These are phyloP conservation scores for Ampelocalamus luodianensis DNA, from an alignment of 176 grass and related monocot genomes.

Conservation along the genomic window DNA sequence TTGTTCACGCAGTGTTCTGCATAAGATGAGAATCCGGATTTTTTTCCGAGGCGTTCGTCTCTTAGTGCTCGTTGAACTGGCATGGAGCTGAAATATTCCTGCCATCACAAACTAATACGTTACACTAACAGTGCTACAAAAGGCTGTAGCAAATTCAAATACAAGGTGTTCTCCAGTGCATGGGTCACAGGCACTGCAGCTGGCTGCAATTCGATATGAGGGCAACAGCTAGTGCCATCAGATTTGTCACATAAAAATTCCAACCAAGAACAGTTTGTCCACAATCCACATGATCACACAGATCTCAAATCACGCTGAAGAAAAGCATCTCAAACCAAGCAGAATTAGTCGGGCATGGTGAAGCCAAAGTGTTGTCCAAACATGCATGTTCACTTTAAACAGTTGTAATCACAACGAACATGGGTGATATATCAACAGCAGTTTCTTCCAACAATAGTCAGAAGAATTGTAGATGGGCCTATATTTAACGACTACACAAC, in stretches of 20 bases:
- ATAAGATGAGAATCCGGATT: too few species aligned
- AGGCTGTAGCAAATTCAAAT: background rate
- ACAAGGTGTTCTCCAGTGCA: background rate
- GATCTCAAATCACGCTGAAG: background rate
- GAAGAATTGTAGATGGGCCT: slow-evolving; percentile 27
- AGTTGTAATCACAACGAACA: background rate
- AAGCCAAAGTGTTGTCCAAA: background rate
- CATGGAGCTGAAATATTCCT: background rate
- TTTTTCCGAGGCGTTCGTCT: background rate
- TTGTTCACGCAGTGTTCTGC: too few species aligned
- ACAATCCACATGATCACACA: background rate
- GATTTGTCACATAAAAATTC: background rate
- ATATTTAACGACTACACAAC: slow-evolving; percentile 12
- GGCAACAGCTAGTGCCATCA: background rate
- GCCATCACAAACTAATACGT: background rate
- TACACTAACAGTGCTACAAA: background rate
- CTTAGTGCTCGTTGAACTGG: background rate
- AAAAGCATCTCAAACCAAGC: background rate
- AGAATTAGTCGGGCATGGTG: background rate
- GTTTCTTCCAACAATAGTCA: background rate
- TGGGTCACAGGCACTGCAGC: background rate
- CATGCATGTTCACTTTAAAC: slow-evolving; percentile 20
- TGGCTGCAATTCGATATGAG: background rate
- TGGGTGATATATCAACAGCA: background rate
- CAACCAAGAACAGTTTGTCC: background rate